Evolutionary conservation across 2,329 filamentous ascomycete genomes (phyloP).

Genomic region (Pseudocercospora macadamiae): DNA sequence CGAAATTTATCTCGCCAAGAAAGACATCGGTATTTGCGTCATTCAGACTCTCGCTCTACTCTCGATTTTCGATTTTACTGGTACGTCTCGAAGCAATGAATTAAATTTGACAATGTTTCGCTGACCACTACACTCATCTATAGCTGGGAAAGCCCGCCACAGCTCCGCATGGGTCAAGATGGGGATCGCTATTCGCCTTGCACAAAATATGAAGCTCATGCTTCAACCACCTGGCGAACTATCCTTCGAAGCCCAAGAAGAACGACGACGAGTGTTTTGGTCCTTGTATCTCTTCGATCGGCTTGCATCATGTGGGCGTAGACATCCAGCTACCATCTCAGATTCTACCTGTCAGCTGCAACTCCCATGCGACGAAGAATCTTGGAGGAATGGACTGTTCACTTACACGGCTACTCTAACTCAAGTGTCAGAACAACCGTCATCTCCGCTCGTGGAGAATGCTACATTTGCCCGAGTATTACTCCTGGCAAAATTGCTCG

Average conservation of each 20-base stretch:
- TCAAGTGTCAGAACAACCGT: not conserved
- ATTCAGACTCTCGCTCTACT: not conserved
- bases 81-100: not conserved
- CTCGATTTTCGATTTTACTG: not conserved
- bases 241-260: not conserved
- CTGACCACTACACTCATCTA: not conserved
- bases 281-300: conserved; percentile 7
- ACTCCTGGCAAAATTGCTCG: not conserved
- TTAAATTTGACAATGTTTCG: not conserved
- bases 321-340: not conserved
- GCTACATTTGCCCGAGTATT: not conserved
- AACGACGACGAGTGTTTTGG: conserved; percentile 7
- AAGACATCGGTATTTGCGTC: not conserved
- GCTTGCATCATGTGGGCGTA: not conserved
- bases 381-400: not conserved
- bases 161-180: conserved; percentile 3
- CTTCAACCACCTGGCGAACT: not conserved
- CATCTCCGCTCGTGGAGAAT: not conserved
- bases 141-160: not conserved
- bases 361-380: not conserved
- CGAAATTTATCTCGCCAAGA: not conserved
- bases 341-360: not conserved
- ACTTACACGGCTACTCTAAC: not conserved
- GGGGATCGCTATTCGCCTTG: conserved; percentile 2
- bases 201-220: conserved; percentile 4